Evolutionary conservation across 2,329 filamentous ascomycete genomes (phyloP), one percentile per base, ranked within the genome.

Genomic region (Botrytis sinoallii): DNA sequence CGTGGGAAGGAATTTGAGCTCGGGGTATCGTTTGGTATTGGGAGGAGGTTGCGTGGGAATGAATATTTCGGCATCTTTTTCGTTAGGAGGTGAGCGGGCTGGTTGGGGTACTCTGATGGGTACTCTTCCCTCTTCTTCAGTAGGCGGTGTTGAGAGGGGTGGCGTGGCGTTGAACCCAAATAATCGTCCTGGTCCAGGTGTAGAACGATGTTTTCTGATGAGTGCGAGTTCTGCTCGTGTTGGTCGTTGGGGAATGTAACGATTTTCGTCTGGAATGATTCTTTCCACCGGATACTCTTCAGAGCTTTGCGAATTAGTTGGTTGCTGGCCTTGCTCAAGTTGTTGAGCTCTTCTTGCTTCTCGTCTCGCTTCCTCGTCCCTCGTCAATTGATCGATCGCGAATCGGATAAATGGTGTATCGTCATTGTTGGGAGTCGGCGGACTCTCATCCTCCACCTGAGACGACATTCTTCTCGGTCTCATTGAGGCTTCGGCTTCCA

Each of bases 401-500:
- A 96, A 97, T 76, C 92, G 92, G 76, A 98, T 93, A 82, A 95
- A 97, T 0, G 94, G 94, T 14, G 90, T 92, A 79, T 97, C 92
- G 79, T 97, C 94, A 57, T 94, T 85, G 16, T 91, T 93, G 20
- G 85, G 84, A 70, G 84, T 84, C 25, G 77, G 77, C 20, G 69
- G 60, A 35, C 68, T 63, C 44, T 73, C 72, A 29, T 78, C 77
- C 42, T 75, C 40, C 10, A 75, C 73, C 38, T 60, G 64, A 44
- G 75, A 69, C 8, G 76, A 74, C 76, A 78, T 78, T 35, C 67
- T 77, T 57, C 59, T 60, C 66, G 75, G 75, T 38, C 74, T 74
- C 67, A 71, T 71, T 63, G 77, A 76, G 69, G 75, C 76, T 61
- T 77, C 74, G 40, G 75, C 75, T 72, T 78, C 76, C 71, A 75